Evolutionary conservation across 352 stramenopile species (phyloP).

Genomic region (Phytophthora gonapodyides): DNA sequence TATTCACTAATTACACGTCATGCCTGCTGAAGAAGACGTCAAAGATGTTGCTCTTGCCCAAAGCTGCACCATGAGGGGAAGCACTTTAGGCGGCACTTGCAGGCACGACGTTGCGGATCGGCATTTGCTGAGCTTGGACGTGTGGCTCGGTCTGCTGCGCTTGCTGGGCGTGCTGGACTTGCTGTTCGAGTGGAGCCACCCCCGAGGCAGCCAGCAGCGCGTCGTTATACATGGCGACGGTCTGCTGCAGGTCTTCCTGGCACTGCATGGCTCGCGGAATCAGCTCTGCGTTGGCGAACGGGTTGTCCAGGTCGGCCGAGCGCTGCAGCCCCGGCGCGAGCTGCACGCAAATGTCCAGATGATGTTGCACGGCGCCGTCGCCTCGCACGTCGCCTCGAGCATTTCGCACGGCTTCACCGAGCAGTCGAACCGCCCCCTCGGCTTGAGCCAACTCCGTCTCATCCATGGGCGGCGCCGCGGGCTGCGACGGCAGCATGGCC

Average conservation of each 20-base stretch:
- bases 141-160: constrained; percentile 29
- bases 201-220: constrained; percentile 39
- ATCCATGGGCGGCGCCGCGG: constrained; percentile 39
- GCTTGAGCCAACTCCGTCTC: constrained; percentile 41
- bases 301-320: constrained; percentile 43
- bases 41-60: no score
- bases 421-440: constrained; percentile 35
- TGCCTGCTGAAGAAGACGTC: no score
- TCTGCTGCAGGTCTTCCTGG: constrained; percentile 43
- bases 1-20: constrained; percentile 29
- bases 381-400: constrained; percentile 40
- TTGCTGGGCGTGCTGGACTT: constrained; percentile 23
- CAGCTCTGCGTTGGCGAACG: constrained; percentile 44
- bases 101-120: constrained; percentile 35
- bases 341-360: constrained; percentile 41
- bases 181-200: constrained; percentile 22
- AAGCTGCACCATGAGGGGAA: constrained; percentile 12
- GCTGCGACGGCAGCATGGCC: constrained; percentile 18
- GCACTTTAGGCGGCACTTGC: constrained; percentile 36
- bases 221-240: constrained; percentile 48
- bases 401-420: constrained; percentile 31
- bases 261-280: constrained; percentile 49
- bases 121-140: constrained; percentile 21
- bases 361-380: constrained; percentile 43
- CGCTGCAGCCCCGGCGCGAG: constrained; percentile 33